Conservation (phyloP, 352 stramenopile genomes). For the Phytophthora ohioensis region DNA sequence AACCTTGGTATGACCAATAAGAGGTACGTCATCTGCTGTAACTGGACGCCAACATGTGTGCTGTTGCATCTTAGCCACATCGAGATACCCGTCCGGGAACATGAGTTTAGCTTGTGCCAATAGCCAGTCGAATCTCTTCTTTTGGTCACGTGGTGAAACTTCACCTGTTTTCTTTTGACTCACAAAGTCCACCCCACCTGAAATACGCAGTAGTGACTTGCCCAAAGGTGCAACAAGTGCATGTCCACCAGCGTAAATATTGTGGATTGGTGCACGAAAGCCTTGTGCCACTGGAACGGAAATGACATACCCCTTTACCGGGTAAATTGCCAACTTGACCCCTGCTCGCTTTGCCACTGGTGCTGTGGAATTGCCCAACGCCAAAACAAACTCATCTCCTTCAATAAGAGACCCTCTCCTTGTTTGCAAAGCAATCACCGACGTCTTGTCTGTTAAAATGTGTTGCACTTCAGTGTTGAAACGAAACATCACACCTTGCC, state of each 20-base stretch:
- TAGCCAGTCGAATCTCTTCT: conserved; percentile 85
- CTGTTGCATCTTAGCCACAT: conserved; percentile 78
- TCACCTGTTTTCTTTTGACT: conserved; percentile 61
- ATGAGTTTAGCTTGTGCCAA: conserved; percentile 77
- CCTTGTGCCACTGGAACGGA: conserved; percentile 75
- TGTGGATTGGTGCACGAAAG: conserved; percentile 76
- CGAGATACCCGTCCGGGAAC: conserved; percentile 85
- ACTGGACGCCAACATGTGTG: conserved; percentile 88
- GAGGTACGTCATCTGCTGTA: conserved; percentile 84
- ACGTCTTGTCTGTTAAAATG: conserved; percentile 78
- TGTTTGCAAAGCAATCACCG: conserved; percentile 84
- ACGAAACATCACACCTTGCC: conserved; percentile 89
- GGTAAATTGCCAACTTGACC: conserved; percentile 84
- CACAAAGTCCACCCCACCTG: conserved; percentile 82
- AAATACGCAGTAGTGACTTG: conserved; percentile 74
- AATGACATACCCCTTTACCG: conserved; percentile 89
- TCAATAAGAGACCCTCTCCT: conserved; percentile 85
- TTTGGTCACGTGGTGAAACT: conserved; percentile 70
- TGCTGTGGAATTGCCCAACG: conserved; percentile 81
- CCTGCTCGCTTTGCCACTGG: conserved; percentile 72
- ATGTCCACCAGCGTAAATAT: conserved; percentile 84
- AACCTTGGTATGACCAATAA: conserved; percentile 83
- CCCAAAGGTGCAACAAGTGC: conserved; percentile 81
- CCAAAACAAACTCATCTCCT: conserved; percentile 88
- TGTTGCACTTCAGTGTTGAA: conserved; percentile 88